phyloP scores from a whole-genome alignment of 495 filamentous ascomycete species.

The Geoglossum glabrum region DNA sequence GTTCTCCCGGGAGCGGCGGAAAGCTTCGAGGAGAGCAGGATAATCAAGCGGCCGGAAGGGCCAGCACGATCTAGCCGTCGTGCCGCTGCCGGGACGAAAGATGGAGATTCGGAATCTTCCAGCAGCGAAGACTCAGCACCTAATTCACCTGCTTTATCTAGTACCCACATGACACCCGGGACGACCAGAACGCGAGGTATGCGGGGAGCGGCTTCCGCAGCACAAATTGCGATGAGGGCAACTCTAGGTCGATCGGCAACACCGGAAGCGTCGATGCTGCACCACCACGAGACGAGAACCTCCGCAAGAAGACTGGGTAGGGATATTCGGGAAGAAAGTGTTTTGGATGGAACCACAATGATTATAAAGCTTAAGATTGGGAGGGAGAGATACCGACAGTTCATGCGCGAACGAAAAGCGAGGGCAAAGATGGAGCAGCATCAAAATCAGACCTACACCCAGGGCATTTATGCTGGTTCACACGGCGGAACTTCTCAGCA shows the following conservation, averaged over 20 bases:
- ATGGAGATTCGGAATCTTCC: slow-evolving; percentile 68
- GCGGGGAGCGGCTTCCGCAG: slow-evolving; percentile 65
- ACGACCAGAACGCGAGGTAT: slow-evolving; percentile 76
- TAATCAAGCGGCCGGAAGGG: slow-evolving; percentile 50
- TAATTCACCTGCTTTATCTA: slow-evolving; percentile 55
- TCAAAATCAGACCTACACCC: slow-evolving; percentile 5
- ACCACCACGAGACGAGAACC: slow-evolving; percentile 54
- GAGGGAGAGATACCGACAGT: slow-evolving; percentile 39
- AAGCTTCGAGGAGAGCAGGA: slow-evolving; percentile 62
- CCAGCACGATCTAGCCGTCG: slow-evolving; percentile 27
- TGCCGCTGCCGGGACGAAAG: slow-evolving; percentile 31
- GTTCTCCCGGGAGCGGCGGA: slow-evolving; percentile 72
- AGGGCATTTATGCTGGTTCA: slow-evolving; percentile 23
- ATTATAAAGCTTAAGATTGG: slow-evolving; percentile 55
- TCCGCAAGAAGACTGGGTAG: slow-evolving; percentile 37
- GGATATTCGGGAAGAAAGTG: slow-evolving; percentile 48
- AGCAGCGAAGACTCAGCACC: slow-evolving; percentile 73
- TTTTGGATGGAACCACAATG: slow-evolving; percentile 39
- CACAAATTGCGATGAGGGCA: slow-evolving; percentile 49
- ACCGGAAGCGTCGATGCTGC: slow-evolving; percentile 48
- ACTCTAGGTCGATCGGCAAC: slow-evolving; percentile 75
- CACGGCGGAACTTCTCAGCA: slow-evolving; percentile 29
- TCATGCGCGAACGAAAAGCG: slow-evolving; percentile 29
- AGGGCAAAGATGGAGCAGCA: slow-evolving; percentile 18
- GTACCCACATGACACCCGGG: slow-evolving; percentile 42